Conservation (phyloP, 225 moss, liverwort and hornwort species). For the Physcomitrium patens region DNA sequence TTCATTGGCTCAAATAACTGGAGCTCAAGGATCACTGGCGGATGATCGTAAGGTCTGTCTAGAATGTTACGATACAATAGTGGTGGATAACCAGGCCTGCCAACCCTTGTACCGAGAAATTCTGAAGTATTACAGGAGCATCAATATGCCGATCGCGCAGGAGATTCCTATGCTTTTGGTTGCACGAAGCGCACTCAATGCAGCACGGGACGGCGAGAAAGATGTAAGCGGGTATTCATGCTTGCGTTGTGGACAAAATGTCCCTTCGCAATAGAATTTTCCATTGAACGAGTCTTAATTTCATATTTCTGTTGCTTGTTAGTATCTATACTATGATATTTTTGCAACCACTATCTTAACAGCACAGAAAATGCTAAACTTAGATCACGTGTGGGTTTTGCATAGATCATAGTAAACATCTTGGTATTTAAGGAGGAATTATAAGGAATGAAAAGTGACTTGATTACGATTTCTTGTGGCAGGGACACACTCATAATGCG, state of each 20-base stretch:
- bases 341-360: too few relatives aligned
- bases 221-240: slow-evolving; percentile 48
- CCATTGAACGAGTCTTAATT: too few relatives aligned
- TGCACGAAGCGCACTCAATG: slow-evolving; percentile 65
- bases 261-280: background rate
- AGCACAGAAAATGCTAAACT: too few relatives aligned
- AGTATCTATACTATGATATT: too few relatives aligned
- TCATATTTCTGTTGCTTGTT: too few relatives aligned
- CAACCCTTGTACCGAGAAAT: slow-evolving; percentile 63
- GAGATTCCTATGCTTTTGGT: slow-evolving; percentile 71
- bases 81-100: slow-evolving; percentile 51
- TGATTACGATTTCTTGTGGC: slow-evolving; percentile 11
- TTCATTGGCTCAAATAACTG: too few relatives aligned
- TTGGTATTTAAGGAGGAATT: background rate
- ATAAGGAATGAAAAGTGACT: background rate
- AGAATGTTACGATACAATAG: slow-evolving; percentile 57
- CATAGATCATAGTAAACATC: too few relatives aligned
- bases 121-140: slow-evolving; percentile 51
- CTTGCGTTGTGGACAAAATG: background rate
- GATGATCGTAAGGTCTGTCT: slow-evolving; percentile 67
- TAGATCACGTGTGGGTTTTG: too few relatives aligned
- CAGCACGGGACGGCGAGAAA: slow-evolving; percentile 69
- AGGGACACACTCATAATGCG: slow-evolving; percentile 51
- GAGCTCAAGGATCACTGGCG: slow-evolving; percentile 22
- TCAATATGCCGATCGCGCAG: slow-evolving; percentile 53